Conservation (phyloP, 2,329 filamentous ascomycete species). For the Penicillium sp. region DNA sequence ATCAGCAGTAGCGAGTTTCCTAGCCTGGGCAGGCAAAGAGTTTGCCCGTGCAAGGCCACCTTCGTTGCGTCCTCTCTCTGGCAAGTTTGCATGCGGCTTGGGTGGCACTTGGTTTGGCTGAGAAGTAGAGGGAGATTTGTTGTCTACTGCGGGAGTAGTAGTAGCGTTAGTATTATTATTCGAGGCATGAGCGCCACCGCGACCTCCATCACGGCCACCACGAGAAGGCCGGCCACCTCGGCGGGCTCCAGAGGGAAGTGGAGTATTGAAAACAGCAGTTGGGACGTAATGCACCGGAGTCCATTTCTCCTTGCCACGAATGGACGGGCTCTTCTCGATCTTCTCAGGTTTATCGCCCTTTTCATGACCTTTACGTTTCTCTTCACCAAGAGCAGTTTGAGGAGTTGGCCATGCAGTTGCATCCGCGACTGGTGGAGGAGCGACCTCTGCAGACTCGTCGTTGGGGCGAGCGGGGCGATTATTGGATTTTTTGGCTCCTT, state of each 20-base stretch:
- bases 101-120: conserved; percentile 23
- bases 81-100: conserved; percentile 27
- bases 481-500: conserved; percentile 21
- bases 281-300: conserved; percentile 77
- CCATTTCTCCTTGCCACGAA: conserved; percentile 76
- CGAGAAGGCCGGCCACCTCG: conserved; percentile 55
- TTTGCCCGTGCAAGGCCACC: conserved; percentile 34
- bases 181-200: conserved; percentile 38
- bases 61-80: conserved; percentile 35
- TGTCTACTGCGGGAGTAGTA: not conserved
- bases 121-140: conserved; percentile 25
- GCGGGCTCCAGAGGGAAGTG: conserved; percentile 53
- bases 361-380: conserved; percentile 66
- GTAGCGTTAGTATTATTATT: conserved; percentile 22
- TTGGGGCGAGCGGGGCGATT: conserved; percentile 15
- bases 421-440: conserved; percentile 68
- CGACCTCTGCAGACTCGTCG: conserved; percentile 17
- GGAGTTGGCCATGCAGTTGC: conserved; percentile 85
- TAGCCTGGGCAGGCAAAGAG: conserved; percentile 36
- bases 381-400: conserved; percentile 70
- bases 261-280: conserved; percentile 81
- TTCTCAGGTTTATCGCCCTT: conserved; percentile 57
- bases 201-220: conserved; percentile 50
- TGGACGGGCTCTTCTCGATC: conserved; percentile 59
- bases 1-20: conserved; percentile 35